Base-by-base conservation (phyloP, 805 yeast genomes). In the Nakazawaea ambrosiae region DNA sequence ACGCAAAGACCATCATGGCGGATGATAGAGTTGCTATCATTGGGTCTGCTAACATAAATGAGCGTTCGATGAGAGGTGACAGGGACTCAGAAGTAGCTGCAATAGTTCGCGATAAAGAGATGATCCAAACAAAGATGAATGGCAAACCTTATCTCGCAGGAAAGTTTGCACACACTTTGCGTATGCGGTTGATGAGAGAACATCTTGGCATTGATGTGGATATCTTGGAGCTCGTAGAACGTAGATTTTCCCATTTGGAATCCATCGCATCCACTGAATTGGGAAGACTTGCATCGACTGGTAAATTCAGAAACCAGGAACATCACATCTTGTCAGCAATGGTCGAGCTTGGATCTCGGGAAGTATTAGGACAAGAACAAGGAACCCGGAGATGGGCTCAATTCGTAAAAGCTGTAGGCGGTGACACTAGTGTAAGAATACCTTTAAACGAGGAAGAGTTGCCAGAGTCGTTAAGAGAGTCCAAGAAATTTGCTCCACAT, bases 1-100 rank as follows among this genome's bases (percentile, higher is more conserved):
- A 92, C 57, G 96, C 96, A 1, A 92, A 92, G 55, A 73, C 81
- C 7, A 71, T 92, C 78, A 71, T 92, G 49, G 96, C 82, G 9
- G 99, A 92, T 61, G 98, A 92, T 52, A 70, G 96, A 34, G 75
- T 81, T 32, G 97, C 96, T 4, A 82, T 92, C 31, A 89, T 92
- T 51, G 98, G 99, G 2, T 86, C 96, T 51, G 99, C 99, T 0
- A 92, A 92, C 52, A 86, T 92, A 43, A 92, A 92, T 53, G 99
- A 92, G 57, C 72, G 99, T 50, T 90, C 97, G 0, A 89, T 89
- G 87, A 69, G 92, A 49, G 99, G 99, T 12, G 68, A 70, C 16
- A 71, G 98, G 55, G 99, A 92, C 54, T 88, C 97, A 4, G 99
- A 92, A 52, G 81, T 92, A 28, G 96, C 96, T 3, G 86, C 89